Evolutionary conservation across 139 green algal species (phyloP).

Genomic region (Picochlorum sp.): DNA sequence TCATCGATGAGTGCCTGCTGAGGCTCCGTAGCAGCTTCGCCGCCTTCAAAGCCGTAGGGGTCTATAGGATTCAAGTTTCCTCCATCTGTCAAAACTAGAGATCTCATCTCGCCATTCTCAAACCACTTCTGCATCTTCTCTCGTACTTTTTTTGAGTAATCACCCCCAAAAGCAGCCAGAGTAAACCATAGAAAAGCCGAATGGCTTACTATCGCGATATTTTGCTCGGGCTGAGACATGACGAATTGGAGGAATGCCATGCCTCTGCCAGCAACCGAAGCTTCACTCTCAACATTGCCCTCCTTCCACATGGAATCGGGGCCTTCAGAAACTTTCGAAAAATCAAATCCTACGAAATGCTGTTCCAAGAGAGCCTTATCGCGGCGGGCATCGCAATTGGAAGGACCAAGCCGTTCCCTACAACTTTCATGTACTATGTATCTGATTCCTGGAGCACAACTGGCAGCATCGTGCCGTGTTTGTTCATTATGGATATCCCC

Average conservation of each 20-base stretch:
- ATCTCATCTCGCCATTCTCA: conserved; percentile 54
- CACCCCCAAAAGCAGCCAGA: conserved; percentile 34
- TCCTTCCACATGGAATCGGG: conserved; percentile 25
- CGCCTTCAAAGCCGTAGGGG: background rate
- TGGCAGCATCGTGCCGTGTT: conserved; percentile 12
- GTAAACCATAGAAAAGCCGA: conserved; percentile 46
- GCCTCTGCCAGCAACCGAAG: conserved; percentile 27
- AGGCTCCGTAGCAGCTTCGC: conserved; percentile 5
- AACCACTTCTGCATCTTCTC: conserved; percentile 37
- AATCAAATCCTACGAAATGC: conserved; percentile 43
- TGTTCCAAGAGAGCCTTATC: conserved; percentile 6
- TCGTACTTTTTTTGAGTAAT: conserved; percentile 17
- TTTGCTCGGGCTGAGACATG: conserved; percentile 31
- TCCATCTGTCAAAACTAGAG: conserved; percentile 37
- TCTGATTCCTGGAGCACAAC: conserved; percentile 7
- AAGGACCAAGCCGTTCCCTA: conserved; percentile 34
- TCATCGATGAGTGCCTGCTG: conserved; percentile 6
- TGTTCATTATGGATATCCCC: conserved; percentile 8
- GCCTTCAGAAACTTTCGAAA: conserved; percentile 23
- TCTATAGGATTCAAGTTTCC: conserved; percentile 7
- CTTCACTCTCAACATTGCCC: conserved; percentile 27
- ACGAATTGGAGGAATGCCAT: conserved; percentile 28
- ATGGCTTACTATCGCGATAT: conserved; percentile 49
- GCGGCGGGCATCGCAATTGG: conserved; percentile 31
- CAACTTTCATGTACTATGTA: conserved; percentile 33